These are phyloP conservation scores for Lodderomyces pseudojiufengensis DNA, from an alignment of 1,139 yeast species.

Conservation along the genomic window DNA sequence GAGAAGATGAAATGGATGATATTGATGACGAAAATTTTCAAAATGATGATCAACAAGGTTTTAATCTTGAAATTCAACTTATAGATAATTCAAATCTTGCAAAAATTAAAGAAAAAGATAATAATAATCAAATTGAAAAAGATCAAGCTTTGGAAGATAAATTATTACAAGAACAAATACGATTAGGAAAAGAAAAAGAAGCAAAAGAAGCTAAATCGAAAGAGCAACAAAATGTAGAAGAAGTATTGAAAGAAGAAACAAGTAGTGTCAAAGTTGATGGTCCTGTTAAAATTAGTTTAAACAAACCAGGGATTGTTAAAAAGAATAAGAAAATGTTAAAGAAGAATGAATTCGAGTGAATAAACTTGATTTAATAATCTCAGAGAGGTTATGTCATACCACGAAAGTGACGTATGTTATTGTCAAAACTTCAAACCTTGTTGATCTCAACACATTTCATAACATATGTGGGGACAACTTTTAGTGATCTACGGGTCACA, in stretches of 20 bases:
- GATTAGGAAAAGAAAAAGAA: slow-evolving; percentile 2
- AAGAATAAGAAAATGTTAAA: neutral
- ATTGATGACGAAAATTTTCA: slow-evolving; percentile 12
- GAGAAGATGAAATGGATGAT: slow-evolving; percentile 20
- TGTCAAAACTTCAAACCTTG: too few species aligned
- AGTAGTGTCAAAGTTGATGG: slow-evolving; percentile 4
- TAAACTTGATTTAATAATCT: too few species aligned
- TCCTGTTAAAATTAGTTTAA: slow-evolving; percentile 6
- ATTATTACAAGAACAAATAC: slow-evolving; percentile 3
- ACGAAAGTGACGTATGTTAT: too few species aligned
- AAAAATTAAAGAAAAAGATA: slow-evolving; percentile 2
- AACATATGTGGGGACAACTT: too few species aligned
- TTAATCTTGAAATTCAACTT: slow-evolving; percentile 32
- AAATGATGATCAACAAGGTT: slow-evolving; percentile 35
- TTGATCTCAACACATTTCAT: too few species aligned
- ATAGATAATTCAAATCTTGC: slow-evolving; percentile 21
- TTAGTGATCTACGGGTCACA: too few species aligned
- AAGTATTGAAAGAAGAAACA: neutral
- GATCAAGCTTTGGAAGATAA: neutral
- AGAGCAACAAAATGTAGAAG: neutral
- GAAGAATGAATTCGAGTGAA: too few species aligned
- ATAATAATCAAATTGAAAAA: neutral
- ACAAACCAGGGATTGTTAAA: slow-evolving; percentile 4
- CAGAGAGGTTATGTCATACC: too few species aligned
- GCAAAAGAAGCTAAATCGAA: neutral